Evolutionary conservation across 2,329 filamentous ascomycete genomes (phyloP).

Genomic region (Calonectria crousiana): DNA sequence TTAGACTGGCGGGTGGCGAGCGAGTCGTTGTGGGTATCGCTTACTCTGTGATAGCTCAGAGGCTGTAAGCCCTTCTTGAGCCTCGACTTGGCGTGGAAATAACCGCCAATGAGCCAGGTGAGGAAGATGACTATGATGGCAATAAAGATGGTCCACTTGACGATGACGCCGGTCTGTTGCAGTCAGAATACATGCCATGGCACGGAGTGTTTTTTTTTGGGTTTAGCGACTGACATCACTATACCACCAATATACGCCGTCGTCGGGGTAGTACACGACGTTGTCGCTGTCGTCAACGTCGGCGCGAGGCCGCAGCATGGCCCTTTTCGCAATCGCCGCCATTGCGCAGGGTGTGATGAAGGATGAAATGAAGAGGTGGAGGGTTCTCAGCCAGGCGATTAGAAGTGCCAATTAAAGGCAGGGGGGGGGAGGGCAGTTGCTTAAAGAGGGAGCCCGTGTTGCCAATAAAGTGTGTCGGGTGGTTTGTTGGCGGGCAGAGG

Average conservation of each 20-base stretch:
- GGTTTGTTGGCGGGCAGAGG: neutral
- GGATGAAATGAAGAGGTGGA: neutral
- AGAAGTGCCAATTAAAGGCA: neutral
- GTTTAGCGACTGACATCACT: conserved; percentile 39
- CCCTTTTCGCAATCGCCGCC: conserved; percentile 33
- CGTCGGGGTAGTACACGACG: conserved; percentile 19
- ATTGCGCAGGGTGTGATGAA: conserved; percentile 19
- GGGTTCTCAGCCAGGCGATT: conserved; percentile 13
- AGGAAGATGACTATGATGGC: conserved; percentile 69
- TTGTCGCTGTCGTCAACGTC: conserved; percentile 32
- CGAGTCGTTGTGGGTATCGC: neutral
- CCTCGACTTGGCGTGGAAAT: conserved; percentile 76
- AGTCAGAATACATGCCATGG: conserved; percentile 20
- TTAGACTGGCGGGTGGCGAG: conserved; percentile 8
- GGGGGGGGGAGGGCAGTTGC: neutral
- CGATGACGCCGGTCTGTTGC: conserved; percentile 69
- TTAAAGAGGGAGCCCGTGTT: conserved; percentile 14
- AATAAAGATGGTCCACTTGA: conserved; percentile 80
- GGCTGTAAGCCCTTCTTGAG: conserved; percentile 75
- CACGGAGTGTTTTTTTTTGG: neutral
- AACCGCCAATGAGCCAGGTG: conserved; percentile 75
- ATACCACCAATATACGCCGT: conserved; percentile 46
- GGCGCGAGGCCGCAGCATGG: conserved; percentile 32
- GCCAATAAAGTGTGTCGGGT: conserved; percentile 1
- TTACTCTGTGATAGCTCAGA: conserved; percentile 77